Conservation (phyloP, 345 rosid species). For the Boechera stricta region DNA sequence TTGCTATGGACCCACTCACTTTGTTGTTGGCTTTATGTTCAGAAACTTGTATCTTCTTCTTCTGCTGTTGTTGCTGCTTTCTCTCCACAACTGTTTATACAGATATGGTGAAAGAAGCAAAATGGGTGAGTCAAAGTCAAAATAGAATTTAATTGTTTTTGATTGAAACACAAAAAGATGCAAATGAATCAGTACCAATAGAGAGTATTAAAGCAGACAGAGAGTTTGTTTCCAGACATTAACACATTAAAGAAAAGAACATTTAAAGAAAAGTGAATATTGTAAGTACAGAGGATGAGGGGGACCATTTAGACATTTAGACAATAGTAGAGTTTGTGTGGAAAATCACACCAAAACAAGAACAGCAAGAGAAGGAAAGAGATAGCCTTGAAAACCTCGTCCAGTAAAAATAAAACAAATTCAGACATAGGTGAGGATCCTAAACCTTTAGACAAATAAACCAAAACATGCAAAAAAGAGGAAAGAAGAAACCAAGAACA, state of each 20-base stretch:
- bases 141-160: not conserved
- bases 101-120: conserved; percentile 28
- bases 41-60: conserved; percentile 41
- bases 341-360: conserved; percentile 33
- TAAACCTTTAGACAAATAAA: conserved; percentile 37
- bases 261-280: conserved; percentile 37
- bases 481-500: conserved; percentile 46
- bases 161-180: conserved; percentile 26
- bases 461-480: conserved; percentile 41
- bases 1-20: conserved; percentile 43
- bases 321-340: conserved; percentile 12
- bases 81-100: conserved; percentile 50
- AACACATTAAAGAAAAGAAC: conserved; percentile 38
- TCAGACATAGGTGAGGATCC: conserved; percentile 27
- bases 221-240: conserved; percentile 32
- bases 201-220: conserved; percentile 35
- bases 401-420: not conserved
- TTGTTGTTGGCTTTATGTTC: conserved; percentile 48
- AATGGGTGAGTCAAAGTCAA: conserved; percentile 44
- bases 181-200: conserved; percentile 37
- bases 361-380: conserved; percentile 15
- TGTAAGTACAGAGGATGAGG: conserved; percentile 16
- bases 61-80: conserved; percentile 39
- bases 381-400: conserved; percentile 44
- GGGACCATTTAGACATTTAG: conserved; percentile 44